phyloP scores from a whole-genome alignment of 129 eudicot genomes.

The Sambucus nigra region DNA sequence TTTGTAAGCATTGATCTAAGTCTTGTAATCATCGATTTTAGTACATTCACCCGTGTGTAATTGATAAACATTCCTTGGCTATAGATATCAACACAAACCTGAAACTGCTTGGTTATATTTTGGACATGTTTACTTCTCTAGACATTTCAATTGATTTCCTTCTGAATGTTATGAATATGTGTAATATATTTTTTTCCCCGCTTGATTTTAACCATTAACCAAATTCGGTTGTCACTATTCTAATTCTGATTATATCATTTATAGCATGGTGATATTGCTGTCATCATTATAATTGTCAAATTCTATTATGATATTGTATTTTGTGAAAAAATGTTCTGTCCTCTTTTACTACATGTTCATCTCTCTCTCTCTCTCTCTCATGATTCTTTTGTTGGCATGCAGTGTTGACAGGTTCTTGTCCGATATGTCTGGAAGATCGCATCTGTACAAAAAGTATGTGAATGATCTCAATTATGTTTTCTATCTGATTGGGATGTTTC shows the following conservation, averaged over 20 bases:
- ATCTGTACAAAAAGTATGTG: conserved; percentile 80
- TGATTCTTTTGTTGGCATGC: conserved; percentile 28
- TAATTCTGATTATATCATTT: no score
- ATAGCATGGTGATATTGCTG: no score
- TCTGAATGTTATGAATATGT: not conserved
- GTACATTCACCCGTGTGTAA: not conserved
- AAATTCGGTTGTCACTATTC: not conserved
- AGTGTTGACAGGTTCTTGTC: conserved; percentile 65
- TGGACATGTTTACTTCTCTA: not conserved
- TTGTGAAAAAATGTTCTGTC: not conserved
- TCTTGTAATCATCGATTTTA: not conserved
- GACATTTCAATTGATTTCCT: not conserved
- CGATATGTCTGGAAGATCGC: conserved; percentile 84
- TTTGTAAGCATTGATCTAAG: not conserved
- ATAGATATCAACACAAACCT: not conserved
- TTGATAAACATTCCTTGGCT: not conserved
- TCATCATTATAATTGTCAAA: not conserved
- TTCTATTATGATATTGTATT: not conserved
- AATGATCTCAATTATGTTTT: not conserved
- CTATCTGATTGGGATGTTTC: not conserved
- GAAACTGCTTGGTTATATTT: not conserved
- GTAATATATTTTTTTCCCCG: not conserved
- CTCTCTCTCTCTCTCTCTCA: conserved; percentile 8
- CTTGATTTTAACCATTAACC: not conserved
- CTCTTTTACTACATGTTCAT: not conserved